Evolutionary conservation across 2,329 filamentous ascomycete genomes (phyloP).

Genomic region (Xylaria sp.): DNA sequence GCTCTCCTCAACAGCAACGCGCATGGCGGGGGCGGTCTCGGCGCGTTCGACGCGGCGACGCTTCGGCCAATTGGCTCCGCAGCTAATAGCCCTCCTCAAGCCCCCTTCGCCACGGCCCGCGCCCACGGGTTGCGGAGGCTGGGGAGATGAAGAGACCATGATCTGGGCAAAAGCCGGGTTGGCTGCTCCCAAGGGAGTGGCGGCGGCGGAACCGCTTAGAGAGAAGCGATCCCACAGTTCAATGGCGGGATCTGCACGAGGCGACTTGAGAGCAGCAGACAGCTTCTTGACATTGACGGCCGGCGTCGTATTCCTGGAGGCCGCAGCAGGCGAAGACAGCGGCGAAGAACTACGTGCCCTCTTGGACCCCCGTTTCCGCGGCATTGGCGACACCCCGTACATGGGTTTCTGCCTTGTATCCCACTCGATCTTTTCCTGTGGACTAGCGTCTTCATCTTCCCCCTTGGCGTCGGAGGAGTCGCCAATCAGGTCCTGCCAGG

Average conservation of each 20-base stretch:
- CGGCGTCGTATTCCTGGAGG: constrained; percentile 56
- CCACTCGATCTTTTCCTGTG: constrained; percentile 71
- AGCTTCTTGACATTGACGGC: constrained; percentile 68
- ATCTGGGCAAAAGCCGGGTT: constrained; percentile 72
- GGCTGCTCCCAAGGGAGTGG: constrained; percentile 56
- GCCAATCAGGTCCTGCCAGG: constrained; percentile 68
- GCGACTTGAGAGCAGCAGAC: constrained; percentile 69
- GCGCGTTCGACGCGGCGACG: constrained; percentile 67
- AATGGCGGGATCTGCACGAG: constrained; percentile 75
- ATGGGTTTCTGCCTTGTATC: constrained; percentile 60
- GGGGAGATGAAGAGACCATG: constrained; percentile 76
- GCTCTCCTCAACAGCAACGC: constrained; percentile 51
- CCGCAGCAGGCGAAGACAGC: constrained; percentile 69
- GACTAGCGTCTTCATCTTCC: constrained; percentile 61
- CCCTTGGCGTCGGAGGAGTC: constrained; percentile 55
- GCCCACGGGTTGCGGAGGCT: constrained; percentile 59
- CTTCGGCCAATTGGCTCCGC: constrained; percentile 77
- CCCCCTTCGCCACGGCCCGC: constrained; percentile 57
- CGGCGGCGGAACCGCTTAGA: constrained; percentile 58
- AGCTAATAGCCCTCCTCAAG: constrained; percentile 74
- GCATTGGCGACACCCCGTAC: constrained; percentile 59
- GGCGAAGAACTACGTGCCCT: constrained; percentile 80
- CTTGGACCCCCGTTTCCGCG: constrained; percentile 66
- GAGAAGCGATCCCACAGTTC: constrained; percentile 83
- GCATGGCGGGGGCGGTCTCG: constrained; percentile 51